Evolutionary conservation across 371 early-diverging fungal species (phyloP).

Genomic region (Parasitella parasitica): DNA sequence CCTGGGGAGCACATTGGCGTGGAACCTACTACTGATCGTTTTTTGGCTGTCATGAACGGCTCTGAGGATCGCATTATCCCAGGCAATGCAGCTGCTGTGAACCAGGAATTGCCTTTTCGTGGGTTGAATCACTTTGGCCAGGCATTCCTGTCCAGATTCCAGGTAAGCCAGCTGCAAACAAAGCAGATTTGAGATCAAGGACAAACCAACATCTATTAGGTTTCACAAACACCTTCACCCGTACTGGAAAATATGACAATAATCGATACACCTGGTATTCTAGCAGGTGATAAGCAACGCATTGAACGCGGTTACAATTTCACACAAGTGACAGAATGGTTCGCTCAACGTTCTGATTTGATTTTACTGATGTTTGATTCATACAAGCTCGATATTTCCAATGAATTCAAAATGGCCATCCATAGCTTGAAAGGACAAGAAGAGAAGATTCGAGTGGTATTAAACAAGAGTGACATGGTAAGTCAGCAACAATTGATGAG

Average conservation of each 20-base stretch:
- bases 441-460: slow-evolving; percentile 81
- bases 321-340: slow-evolving; percentile 80
- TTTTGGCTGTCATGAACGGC: slow-evolving; percentile 84
- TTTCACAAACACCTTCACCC: slow-evolving; percentile 73
- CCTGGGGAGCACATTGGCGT: slow-evolving; percentile 87
- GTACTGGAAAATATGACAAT: slow-evolving; percentile 79
- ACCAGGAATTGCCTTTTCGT: slow-evolving; percentile 79
- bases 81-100: slow-evolving; percentile 88
- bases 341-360: slow-evolving; percentile 82
- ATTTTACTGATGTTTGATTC: slow-evolving; percentile 86
- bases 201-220: slow-evolving; percentile 22
- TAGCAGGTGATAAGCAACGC: slow-evolving; percentile 84
- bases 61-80: slow-evolving; percentile 75
- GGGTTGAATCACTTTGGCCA: slow-evolving; percentile 78
- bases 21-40: slow-evolving; percentile 87
- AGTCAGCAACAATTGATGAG: slow-evolving; percentile 86
- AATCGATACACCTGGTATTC: slow-evolving; percentile 88
- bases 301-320: slow-evolving; percentile 83
- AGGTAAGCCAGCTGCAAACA: slow-evolving; percentile 36
- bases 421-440: slow-evolving; percentile 76
- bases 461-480: slow-evolving; percentile 89
- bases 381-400: slow-evolving; percentile 87
- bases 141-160: slow-evolving; percentile 80
- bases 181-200: background rate
- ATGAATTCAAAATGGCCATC: slow-evolving; percentile 85